phyloP scores from a whole-genome alignment of 1,139 yeast genomes.

The Suhomyces wounanorum region DNA sequence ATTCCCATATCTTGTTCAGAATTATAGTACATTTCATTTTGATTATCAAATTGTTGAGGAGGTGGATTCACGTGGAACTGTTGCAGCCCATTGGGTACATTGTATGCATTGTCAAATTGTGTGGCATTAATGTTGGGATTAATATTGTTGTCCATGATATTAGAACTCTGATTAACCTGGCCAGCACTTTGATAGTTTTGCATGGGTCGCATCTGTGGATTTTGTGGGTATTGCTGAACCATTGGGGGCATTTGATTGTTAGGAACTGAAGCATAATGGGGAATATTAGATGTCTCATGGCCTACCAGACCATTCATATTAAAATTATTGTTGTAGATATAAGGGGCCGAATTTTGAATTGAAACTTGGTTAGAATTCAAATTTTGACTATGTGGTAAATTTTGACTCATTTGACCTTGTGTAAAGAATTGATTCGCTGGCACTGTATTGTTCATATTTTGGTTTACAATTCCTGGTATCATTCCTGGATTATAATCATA shows the following conservation, averaged over 20 bases:
- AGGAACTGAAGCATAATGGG: slow-evolving; percentile 2
- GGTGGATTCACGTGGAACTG: slow-evolving; percentile 1
- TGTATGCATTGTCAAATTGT: neutral
- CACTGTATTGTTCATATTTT: neutral
- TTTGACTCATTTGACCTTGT: neutral
- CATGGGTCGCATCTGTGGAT: neutral
- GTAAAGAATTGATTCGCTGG: neutral
- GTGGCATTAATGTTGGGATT: neutral
- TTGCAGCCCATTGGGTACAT: neutral
- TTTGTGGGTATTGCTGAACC: neutral
- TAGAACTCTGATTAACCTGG: neutral
- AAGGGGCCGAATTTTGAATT: neutral
- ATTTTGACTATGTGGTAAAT: neutral
- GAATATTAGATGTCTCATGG: neutral
- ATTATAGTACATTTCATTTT: slow-evolving; percentile 8
- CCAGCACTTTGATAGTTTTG: neutral
- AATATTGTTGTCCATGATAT: slow-evolving; percentile 1
- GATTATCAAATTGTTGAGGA: neutral
- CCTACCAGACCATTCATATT: neutral
- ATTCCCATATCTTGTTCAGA: slow-evolving; percentile 14
- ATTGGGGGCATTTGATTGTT: slow-evolving; percentile 3
- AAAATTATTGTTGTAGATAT: neutral
- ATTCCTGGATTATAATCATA: neutral
- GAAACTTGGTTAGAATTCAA: neutral
- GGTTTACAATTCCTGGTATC: neutral